A percentile compares a stretch with the other conserved stretches of the same genome.
phyloP scores from a whole-genome alignment of 2,329 filamentous ascomycete species.

The Talaromyces marneffei region DNA sequence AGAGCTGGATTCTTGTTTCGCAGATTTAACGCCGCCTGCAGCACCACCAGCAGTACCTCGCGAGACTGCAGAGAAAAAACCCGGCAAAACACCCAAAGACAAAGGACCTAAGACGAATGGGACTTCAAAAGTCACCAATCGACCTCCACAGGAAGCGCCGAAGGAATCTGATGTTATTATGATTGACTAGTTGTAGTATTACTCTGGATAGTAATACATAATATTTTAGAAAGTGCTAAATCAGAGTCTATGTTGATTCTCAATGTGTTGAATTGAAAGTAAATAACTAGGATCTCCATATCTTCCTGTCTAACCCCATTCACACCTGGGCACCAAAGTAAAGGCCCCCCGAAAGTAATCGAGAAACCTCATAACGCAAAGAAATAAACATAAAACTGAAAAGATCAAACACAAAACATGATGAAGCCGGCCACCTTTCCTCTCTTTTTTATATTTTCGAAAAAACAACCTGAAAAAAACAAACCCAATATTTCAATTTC shows the following conservation, averaged over 20 bases:
- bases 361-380: neutral
- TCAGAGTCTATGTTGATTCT: neutral
- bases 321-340: neutral
- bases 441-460: neutral
- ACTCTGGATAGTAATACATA: conserved; percentile 13
- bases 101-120: conserved; percentile 7
- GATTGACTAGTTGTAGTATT: conserved; percentile 26
- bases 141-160: conserved; percentile 15
- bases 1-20: conserved; percentile 28
- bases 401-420: neutral
- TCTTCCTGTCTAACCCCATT: neutral
- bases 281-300: neutral
- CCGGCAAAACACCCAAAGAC: neutral
- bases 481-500: neutral
- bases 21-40: conserved; percentile 9
- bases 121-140: conserved; percentile 4
- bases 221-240: neutral
- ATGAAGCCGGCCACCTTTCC: neutral
- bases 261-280: neutral
- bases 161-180: conserved; percentile 29
- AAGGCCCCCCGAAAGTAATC: no score
- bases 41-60: neutral
- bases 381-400: neutral
- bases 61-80: neutral
- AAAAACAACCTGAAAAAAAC: neutral